Percentiles rank a stretch among this genome's conserved stretches.
Evolutionary conservation across 768 basidiomycete genomes (phyloP).

Genomic region (Lentinula sp.): DNA sequence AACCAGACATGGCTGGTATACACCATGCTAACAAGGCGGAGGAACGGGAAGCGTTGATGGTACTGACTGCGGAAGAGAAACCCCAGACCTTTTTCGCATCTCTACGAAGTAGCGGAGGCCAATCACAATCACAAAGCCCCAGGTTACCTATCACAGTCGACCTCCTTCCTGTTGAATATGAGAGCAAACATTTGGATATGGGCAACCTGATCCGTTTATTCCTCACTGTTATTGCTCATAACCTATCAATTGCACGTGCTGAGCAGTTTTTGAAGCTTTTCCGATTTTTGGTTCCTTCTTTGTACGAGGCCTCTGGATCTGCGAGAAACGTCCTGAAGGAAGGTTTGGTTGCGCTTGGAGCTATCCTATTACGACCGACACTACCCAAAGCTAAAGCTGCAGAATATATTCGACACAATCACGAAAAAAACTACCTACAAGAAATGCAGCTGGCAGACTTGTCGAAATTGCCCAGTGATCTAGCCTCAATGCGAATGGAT

Average conservation of each 20-base stretch:
- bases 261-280: slow-evolving; percentile 65
- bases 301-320: slow-evolving; percentile 50
- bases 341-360: slow-evolving; percentile 63
- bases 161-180: slow-evolving; percentile 57
- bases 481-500: slow-evolving; percentile 55
- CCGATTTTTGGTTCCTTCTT: slow-evolving; percentile 44
- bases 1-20: slow-evolving; percentile 61
- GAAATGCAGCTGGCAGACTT: slow-evolving; percentile 33
- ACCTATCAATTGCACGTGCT: slow-evolving; percentile 58
- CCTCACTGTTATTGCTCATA: slow-evolving; percentile 75
- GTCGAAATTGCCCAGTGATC: slow-evolving; percentile 45
- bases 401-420: slow-evolving; percentile 28
- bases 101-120: slow-evolving; percentile 29
- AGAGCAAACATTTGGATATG: slow-evolving; percentile 46
- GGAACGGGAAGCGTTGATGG: slow-evolving; percentile 66
- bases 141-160: slow-evolving; percentile 35
- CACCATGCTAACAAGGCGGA: slow-evolving; percentile 54
- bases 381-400: slow-evolving; percentile 35
- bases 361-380: slow-evolving; percentile 40
- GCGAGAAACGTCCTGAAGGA: slow-evolving; percentile 54
- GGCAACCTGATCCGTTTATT: slow-evolving; percentile 68
- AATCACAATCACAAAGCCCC: slow-evolving; percentile 20
- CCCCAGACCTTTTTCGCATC: slow-evolving; percentile 64
- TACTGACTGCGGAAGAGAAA: slow-evolving; percentile 65
- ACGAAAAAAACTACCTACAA: slow-evolving; percentile 9